Base-by-base conservation (phyloP, 495 filamentous ascomycete genomes). In the Neohortaea acidophila region DNA sequence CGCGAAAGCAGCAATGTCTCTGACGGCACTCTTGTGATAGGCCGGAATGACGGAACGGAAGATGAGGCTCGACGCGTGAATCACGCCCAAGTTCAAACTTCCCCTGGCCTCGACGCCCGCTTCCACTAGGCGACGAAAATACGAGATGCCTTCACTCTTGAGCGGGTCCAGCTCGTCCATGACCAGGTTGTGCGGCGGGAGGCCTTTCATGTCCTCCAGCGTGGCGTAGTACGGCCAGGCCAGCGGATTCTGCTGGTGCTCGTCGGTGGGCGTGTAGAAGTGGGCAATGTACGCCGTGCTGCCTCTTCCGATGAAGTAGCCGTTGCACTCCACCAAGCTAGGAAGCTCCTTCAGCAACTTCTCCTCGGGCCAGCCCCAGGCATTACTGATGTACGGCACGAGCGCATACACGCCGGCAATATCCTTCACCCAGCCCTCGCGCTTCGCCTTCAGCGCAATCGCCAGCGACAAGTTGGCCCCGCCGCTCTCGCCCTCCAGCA, bases 191-290 rank as follows among this genome's bases (percentile, higher is more conserved):
- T 41, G 41, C 17, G 45, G 45, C 19, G 41, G 45, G 14, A 49
- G 27, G 8, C 45, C 49, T 18, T 49, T 45, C 26, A 45, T 11
- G 13, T 49, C 40, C 2, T 49, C 45, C 7, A 11, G 31, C 2
- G 40, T 45, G 3, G 49, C 49, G 28, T 42, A 32, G 13, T 49
- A 49, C 13, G 49, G 49, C 49, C 45, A 52, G 4, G 49, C 49
- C 8, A 46, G 30, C 10, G 49, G 46, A 30, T 52, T 38, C 2
- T n/a, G 17, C 6, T 2, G 10, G 33, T 45, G 25, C 28, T 35
- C 25, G 12, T 38, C 41, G 4, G 9, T 30, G 5, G 36, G 47
- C 7, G 41, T 40, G 43, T 52, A 52, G 20, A 24, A 27, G 25
- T 39, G 19, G 12, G 17, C 44, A 7, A 34, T 30, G 4, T 33